A percentile compares a stretch with the other conserved stretches of the same genome.
Evolutionary conservation across 225 moss, liverwort and hornwort species (phyloP).

Genomic region (Marchantia paleacea): DNA sequence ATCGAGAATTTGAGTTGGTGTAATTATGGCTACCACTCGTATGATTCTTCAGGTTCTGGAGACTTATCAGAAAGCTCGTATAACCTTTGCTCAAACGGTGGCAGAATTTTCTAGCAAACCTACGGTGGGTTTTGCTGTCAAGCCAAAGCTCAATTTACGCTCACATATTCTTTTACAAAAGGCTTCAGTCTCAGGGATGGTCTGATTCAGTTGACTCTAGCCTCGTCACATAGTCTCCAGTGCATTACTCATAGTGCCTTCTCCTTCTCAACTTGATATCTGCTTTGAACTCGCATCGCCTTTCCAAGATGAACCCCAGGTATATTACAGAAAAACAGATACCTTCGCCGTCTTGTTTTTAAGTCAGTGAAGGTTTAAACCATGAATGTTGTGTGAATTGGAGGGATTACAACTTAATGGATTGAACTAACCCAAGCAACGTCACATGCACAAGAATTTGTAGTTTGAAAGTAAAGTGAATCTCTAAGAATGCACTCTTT

Average conservation of each 20-base stretch:
- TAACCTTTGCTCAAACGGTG: constrained; percentile 80
- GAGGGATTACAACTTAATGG: too few species aligned
- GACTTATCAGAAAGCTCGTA: constrained; percentile 76
- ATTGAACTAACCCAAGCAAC: too few species aligned
- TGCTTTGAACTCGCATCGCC: neutral
- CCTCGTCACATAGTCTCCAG: neutral
- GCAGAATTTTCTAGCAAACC: constrained; percentile 84
- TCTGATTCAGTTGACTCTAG: neutral
- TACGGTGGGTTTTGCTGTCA: constrained; percentile 40
- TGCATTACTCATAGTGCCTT: neutral
- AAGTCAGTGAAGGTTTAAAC: too few species aligned
- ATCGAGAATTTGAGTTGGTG: constrained; percentile 4
- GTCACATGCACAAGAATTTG: too few species aligned
- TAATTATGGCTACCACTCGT: constrained; percentile 68
- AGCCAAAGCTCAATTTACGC: neutral
- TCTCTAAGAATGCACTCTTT: neutral
- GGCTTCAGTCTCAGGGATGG: neutral
- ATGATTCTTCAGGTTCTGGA: constrained; percentile 78
- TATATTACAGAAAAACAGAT: too few species aligned
- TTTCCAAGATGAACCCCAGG: neutral
- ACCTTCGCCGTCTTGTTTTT: too few species aligned
- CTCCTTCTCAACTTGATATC: neutral
- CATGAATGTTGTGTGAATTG: too few species aligned
- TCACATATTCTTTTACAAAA: neutral
- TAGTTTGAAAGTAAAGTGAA: too few species aligned